Percentiles rank a stretch among this genome's conserved stretches.
These are phyloP conservation scores for Brachypodium distachyon DNA, from an alignment of 202 grass and related monocot genomes.

Conservation along the genomic window DNA sequence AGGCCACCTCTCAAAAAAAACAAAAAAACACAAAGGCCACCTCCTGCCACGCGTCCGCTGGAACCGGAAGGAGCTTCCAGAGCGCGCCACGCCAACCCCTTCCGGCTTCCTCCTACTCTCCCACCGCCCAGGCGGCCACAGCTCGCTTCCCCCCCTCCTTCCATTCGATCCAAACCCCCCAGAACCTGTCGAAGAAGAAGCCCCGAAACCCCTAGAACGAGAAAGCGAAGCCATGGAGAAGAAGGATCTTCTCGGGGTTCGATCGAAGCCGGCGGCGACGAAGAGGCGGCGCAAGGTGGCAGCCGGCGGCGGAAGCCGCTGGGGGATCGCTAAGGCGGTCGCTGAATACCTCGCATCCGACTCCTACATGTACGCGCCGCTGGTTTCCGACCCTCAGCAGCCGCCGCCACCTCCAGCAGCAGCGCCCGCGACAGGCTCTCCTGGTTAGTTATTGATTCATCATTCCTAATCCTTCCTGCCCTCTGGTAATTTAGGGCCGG, in stretches of 20 bases:
- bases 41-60: not conserved
- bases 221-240: slow-evolving; percentile 23
- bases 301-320: not conserved
- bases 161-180: not conserved
- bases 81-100: slow-evolving; percentile 1
- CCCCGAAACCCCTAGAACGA: not conserved
- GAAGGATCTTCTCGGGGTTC: slow-evolving; percentile 29
- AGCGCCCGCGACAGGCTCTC: not conserved
- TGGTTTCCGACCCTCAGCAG: not conserved
- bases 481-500: not conserved
- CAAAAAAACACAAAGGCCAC: not conserved
- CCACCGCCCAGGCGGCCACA: not conserved
- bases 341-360: slow-evolving; percentile 49
- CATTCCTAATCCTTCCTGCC: not conserved
- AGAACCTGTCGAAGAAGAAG: not conserved
- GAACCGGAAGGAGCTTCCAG: not conserved
- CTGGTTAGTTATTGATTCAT: slow-evolving; percentile 1
- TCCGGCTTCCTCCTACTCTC: not conserved
- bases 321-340: slow-evolving; percentile 19
- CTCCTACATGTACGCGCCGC: slow-evolving; percentile 65
- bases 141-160: not conserved
- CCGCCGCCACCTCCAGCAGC: not conserved
- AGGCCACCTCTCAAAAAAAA: no score
- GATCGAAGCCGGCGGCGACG: slow-evolving; percentile 10
- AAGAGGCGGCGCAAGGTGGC: slow-evolving; percentile 4